phyloP scores from a whole-genome alignment of 2,329 filamentous ascomycete genomes.

The Phialemoniopsis sp. region DNA sequence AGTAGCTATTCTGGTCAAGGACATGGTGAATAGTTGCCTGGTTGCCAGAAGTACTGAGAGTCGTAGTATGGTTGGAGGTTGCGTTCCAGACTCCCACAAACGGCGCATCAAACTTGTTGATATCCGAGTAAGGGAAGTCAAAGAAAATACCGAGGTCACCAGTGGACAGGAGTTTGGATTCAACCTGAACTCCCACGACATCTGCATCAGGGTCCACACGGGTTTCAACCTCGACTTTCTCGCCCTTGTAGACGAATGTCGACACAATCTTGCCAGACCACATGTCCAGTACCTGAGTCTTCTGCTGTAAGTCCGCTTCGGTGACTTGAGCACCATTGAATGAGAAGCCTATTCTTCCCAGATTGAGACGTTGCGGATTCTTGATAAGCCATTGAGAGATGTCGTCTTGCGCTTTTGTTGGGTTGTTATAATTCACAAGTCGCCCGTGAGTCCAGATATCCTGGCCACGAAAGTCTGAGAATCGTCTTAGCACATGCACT shows the following conservation, averaged over 20 bases:
- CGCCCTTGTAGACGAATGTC: constrained; percentile 34
- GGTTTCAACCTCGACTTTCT: constrained; percentile 34
- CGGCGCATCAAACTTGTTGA: constrained; percentile 49
- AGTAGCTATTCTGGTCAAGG: constrained; percentile 36
- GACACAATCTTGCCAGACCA: constrained; percentile 41
- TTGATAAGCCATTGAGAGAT: constrained; percentile 37
- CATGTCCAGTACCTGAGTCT: constrained; percentile 39
- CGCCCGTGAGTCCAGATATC: constrained; percentile 38
- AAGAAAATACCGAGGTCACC: constrained; percentile 41
- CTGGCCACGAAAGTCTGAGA: constrained; percentile 24
- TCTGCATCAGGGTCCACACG: constrained; percentile 40
- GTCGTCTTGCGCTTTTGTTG: constrained; percentile 32
- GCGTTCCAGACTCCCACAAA: constrained; percentile 49
- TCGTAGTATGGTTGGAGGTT: constrained; percentile 37
- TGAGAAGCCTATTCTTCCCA: constrained; percentile 41
- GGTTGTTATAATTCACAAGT: constrained; percentile 34
- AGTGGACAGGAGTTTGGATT: constrained; percentile 31
- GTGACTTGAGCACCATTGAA: constrained; percentile 33
- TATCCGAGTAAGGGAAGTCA: constrained; percentile 45
- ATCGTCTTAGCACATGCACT: neutral
- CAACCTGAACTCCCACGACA: constrained; percentile 36
- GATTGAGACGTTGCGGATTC: constrained; percentile 48
- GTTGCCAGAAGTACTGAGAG: constrained; percentile 17
- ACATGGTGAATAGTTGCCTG: constrained; percentile 36
- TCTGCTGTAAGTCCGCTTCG: constrained; percentile 32